phyloP scores from a whole-genome alignment of 2,329 filamentous ascomycete species.

The Scedosporium aurantiacum region DNA sequence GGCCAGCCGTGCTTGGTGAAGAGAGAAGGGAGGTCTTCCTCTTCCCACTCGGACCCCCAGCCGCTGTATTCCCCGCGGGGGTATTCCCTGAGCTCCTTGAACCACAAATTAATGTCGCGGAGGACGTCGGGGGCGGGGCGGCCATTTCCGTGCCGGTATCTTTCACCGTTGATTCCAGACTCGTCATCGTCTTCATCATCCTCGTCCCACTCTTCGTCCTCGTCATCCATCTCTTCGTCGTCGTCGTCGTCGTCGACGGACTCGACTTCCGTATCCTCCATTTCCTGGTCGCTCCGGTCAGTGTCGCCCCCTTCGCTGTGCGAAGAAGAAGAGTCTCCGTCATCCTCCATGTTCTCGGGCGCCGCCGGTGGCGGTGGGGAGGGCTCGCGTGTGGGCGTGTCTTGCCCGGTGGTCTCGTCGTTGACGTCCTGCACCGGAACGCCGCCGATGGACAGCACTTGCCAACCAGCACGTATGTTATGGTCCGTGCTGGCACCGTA shows the following conservation, averaged over 20 bases:
- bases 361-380: no score
- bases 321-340: no score
- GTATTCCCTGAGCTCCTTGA: not conserved
- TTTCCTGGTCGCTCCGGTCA: not conserved
- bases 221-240: not conserved
- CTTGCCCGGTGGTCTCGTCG: no score
- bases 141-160: not conserved
- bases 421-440: no score
- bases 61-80: no score
- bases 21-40: conserved; percentile 5
- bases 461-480: no score
- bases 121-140: not conserved
- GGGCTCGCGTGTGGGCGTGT: no score
- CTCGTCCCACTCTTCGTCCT: not conserved
- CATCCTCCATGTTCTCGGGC: no score
- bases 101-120: not conserved
- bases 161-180: not conserved
- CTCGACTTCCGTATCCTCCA: not conserved
- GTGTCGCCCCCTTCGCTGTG: not conserved
- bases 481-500: conserved; percentile 4
- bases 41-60: not conserved
- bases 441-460: no score
- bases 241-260: not conserved
- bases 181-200: not conserved
- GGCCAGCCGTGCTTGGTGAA: conserved; percentile 14